Percentiles rank a stretch among this genome's conserved stretches.
phyloP scores from a whole-genome alignment of 768 basidiomycete species.

The Porpolomopsis calyptriformis region DNA sequence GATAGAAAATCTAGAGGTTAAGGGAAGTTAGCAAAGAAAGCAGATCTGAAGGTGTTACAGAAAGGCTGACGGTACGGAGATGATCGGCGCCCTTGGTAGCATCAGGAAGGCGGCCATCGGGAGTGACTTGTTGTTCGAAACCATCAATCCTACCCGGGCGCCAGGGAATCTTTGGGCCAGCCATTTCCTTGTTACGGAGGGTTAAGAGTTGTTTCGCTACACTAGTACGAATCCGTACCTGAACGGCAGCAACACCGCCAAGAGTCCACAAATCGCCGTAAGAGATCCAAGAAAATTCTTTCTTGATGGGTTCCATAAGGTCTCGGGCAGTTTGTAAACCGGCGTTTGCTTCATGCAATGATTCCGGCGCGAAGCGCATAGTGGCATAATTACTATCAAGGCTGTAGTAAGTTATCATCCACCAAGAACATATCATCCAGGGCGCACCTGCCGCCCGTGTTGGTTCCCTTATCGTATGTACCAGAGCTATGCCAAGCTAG shows the following conservation, averaged over 20 bases:
- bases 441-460: constrained; percentile 68
- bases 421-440: constrained; percentile 1
- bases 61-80: constrained; percentile 53
- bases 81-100: constrained; percentile 77
- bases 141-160: constrained; percentile 89
- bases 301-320: constrained; percentile 78
- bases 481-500: constrained; percentile 94
- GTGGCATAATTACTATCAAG: constrained; percentile 82
- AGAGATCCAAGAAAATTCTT: constrained; percentile 85
- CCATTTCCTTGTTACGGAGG: constrained; percentile 55
- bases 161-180: constrained; percentile 90
- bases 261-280: constrained; percentile 98
- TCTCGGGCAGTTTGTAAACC: constrained; percentile 73
- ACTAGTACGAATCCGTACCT: constrained; percentile 27
- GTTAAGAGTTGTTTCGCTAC: neutral
- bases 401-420: constrained; percentile 7
- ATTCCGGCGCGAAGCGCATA: constrained; percentile 92
- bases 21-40: constrained; percentile 4
- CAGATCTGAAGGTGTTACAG: constrained; percentile 1
- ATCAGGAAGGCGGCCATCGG: constrained; percentile 86
- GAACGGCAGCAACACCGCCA: constrained; percentile 81
- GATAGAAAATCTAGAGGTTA: constrained; percentile 68
- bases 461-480: constrained; percentile 74
- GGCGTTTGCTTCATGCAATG: constrained; percentile 73
- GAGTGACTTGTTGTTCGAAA: constrained; percentile 58